Evolutionary conservation across 495 filamentous ascomycete species (phyloP).

Genomic region (Aspergillus incahuasiensis): DNA sequence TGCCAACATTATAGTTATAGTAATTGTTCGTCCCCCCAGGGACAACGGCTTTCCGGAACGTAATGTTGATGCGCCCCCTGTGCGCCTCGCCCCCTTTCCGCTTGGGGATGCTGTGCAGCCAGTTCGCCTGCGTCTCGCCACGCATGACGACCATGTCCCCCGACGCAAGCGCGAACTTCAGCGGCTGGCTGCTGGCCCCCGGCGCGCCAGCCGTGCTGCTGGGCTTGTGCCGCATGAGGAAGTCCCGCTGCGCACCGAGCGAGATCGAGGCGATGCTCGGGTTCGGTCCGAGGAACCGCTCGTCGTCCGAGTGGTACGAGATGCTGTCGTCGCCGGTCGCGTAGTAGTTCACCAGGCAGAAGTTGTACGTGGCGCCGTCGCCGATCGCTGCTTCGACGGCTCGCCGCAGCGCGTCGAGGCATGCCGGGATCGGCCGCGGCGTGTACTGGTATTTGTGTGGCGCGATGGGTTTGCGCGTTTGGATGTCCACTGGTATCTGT

Average conservation of each 20-base stretch:
- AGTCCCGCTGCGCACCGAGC: conserved; percentile 61
- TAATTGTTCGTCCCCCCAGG: conserved; percentile 68
- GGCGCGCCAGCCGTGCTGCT: too few relatives aligned
- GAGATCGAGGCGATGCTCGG: conserved; percentile 70
- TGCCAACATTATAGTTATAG: conserved; percentile 71
- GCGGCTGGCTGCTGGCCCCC: conserved; percentile 19
- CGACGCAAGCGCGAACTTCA: conserved; percentile 57
- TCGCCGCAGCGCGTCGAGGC: conserved; percentile 53
- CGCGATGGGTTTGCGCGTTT: conserved; percentile 28
- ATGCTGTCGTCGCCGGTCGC: conserved; percentile 65
- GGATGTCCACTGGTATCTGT: conserved; percentile 14
- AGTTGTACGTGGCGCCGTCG: conserved; percentile 58
- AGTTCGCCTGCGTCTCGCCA: conserved; percentile 61
- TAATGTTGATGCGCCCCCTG: conserved; percentile 68
- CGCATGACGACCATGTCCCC: conserved; percentile 74
- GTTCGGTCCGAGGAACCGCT: conserved; percentile 61
- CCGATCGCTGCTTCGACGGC: conserved; percentile 53
- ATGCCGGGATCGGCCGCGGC: conserved; percentile 63
- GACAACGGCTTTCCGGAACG: conserved; percentile 60
- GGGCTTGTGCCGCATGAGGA: conserved; percentile 67
- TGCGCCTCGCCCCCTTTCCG: conserved; percentile 51
- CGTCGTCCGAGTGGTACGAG: conserved; percentile 70
- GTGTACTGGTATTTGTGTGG: conserved; percentile 48
- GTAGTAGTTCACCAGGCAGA: conserved; percentile 75
- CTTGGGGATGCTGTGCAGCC: conserved; percentile 75